phyloP scores from a whole-genome alignment of 306 rosid genomes.

The Cicer yamashitae region DNA sequence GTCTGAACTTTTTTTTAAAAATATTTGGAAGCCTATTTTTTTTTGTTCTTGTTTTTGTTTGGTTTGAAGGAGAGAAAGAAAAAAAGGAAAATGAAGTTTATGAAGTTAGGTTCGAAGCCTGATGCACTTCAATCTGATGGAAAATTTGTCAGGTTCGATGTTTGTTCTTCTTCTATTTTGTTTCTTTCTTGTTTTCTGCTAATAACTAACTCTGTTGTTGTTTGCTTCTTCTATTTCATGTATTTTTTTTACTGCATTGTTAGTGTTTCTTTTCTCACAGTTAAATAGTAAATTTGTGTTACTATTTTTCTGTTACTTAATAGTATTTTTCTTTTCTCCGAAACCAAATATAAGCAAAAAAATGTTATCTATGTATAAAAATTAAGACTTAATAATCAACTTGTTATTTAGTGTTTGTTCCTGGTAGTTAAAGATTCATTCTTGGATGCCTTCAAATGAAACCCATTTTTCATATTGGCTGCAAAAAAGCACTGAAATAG shows the following conservation, averaged over 20 bases:
- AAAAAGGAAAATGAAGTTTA: constrained; percentile 78
- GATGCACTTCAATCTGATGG: constrained; percentile 89
- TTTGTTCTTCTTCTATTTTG: constrained; percentile 29
- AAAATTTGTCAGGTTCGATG: constrained; percentile 68
- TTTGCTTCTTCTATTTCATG: neutral
- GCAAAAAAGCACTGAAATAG: constrained; percentile 26
- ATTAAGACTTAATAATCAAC: too few relatives aligned
- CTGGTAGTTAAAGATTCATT: constrained; percentile 4
- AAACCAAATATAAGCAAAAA: too few relatives aligned
- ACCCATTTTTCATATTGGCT: constrained; percentile 7
- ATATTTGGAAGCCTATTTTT: neutral
- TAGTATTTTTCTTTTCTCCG: too few relatives aligned
- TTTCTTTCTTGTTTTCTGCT: constrained; percentile 1
- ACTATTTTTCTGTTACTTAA: neutral
- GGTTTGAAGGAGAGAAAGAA: neutral
- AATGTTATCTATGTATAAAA: too few relatives aligned
- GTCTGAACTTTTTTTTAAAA: neutral
- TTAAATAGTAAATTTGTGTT: neutral
- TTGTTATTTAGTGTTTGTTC: neutral
- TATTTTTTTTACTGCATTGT: constrained; percentile 6
- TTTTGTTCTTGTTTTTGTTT: neutral
- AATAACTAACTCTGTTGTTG: neutral
- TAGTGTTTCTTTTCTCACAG: neutral
- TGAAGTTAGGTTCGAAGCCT: constrained; percentile 96
- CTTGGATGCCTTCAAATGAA: constrained; percentile 12